A percentile compares a stretch with the other conserved stretches of the same genome.
phyloP scores from a whole-genome alignment of 352 stramenopile species.

The Phytophthora ohioensis region DNA sequence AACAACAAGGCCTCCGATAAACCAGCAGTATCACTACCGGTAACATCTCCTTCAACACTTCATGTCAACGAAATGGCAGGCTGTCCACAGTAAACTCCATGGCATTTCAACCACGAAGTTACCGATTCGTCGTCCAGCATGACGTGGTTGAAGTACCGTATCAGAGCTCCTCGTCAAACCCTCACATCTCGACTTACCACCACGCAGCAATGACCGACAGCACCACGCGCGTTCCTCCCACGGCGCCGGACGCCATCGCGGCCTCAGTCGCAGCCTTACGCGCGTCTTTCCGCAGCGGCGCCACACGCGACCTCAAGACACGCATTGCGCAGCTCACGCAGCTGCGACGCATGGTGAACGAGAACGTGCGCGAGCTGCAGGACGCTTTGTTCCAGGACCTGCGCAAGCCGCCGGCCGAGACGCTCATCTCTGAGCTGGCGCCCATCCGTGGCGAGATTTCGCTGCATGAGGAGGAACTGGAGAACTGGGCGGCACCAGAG shows the following conservation, averaged over 20 bases:
- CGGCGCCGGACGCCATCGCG: constrained; percentile 44
- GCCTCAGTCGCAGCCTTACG: constrained; percentile 61
- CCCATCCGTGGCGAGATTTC: constrained; percentile 69
- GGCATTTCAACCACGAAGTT: too few species aligned
- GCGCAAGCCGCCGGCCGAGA: constrained; percentile 74
- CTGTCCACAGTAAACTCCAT: too few species aligned
- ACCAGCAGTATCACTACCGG: too few species aligned
- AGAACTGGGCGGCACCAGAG: constrained; percentile 63
- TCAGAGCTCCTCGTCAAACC: neutral
- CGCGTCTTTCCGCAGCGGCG: constrained; percentile 52
- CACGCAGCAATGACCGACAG: constrained; percentile 7
- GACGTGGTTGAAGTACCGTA: constrained; percentile 41
- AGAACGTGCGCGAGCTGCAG: constrained; percentile 54
- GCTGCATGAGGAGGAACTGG: constrained; percentile 67
- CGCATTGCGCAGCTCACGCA: constrained; percentile 55
- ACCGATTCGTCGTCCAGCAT: constrained; percentile 13
- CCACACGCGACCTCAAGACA: constrained; percentile 53
- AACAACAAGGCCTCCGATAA: too few species aligned
- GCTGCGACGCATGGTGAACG: constrained; percentile 55
- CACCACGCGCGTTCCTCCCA: constrained; percentile 37
- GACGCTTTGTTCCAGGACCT: constrained; percentile 72
- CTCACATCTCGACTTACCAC: constrained; percentile 8
- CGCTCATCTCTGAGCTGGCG: constrained; percentile 61
- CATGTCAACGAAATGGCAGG: too few species aligned
- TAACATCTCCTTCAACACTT: too few species aligned